Evolutionary conservation across 2,329 filamentous ascomycete species (phyloP).

Genomic region (Neofusicoccum parvum): DNA sequence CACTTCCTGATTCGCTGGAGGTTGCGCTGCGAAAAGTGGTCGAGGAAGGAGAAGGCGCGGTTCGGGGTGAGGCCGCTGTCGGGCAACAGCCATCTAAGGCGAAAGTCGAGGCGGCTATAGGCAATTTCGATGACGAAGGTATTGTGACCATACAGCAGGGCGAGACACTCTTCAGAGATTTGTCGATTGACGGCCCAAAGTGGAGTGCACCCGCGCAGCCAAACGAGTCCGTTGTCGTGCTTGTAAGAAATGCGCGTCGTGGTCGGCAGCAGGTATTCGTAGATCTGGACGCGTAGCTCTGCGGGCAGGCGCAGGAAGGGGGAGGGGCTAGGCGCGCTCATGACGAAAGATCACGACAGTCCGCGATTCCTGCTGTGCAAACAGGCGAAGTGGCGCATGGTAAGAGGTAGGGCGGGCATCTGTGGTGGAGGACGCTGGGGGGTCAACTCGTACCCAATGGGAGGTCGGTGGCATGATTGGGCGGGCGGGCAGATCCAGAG

Average conservation of each 20-base stretch:
- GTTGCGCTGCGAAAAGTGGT: slow-evolving; percentile 45
- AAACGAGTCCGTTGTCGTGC: slow-evolving; percentile 39
- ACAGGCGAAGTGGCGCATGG: neutral
- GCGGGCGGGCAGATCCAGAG: too few relatives aligned
- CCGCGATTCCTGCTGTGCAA: slow-evolving; percentile 23
- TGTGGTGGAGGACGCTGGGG: neutral
- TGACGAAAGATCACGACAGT: neutral
- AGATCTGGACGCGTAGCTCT: slow-evolving; percentile 49
- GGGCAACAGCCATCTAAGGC: slow-evolving; percentile 47
- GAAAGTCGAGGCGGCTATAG: slow-evolving; percentile 47
- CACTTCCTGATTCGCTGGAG: slow-evolving; percentile 45
- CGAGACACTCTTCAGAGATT: slow-evolving; percentile 48
- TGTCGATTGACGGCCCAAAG: slow-evolving; percentile 45
- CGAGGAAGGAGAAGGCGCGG: slow-evolving; percentile 43
- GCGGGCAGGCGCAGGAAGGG: slow-evolving; percentile 43
- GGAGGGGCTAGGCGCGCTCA: slow-evolving; percentile 22
- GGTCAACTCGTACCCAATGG: neutral
- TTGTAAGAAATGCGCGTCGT: slow-evolving; percentile 32
- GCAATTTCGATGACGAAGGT: slow-evolving; percentile 50
- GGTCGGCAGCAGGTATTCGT: slow-evolving; percentile 44
- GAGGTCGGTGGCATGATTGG: neutral
- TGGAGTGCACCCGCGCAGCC: slow-evolving; percentile 45
- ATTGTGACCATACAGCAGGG: slow-evolving; percentile 50
- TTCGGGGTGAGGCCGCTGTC: slow-evolving; percentile 45
- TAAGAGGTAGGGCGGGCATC: neutral